Conservation (phyloP, 169 alveolate genomes). For the Plasmodium reichenowi region DNA sequence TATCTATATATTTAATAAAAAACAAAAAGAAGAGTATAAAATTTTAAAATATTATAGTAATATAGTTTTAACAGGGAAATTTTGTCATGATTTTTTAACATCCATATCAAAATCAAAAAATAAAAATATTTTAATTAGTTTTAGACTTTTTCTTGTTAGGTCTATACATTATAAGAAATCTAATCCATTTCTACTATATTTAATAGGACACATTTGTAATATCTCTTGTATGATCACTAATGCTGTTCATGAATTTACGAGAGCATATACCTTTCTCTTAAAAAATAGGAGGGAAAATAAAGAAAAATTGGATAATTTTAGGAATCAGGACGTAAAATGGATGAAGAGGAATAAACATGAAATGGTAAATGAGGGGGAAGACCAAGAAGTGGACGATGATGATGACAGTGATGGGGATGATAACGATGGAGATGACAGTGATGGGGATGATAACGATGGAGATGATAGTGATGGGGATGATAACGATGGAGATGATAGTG, state of each 20-base stretch:
- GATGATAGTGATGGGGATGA: neutral
- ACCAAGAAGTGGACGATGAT: neutral
- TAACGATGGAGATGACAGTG: constrained; percentile 1
- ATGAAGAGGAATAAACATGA: neutral
- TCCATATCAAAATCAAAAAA: constrained; percentile 55
- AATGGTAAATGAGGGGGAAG: neutral
- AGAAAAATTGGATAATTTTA: constrained; percentile 2
- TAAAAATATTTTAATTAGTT: constrained; percentile 51
- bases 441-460: neutral
- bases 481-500: neutral
- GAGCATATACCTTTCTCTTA: constrained; percentile 62
- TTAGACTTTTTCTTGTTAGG: constrained; percentile 55
- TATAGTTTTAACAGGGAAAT: constrained; percentile 47
- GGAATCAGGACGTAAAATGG: too few relatives aligned
- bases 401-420: neutral
- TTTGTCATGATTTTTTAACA: constrained; percentile 42
- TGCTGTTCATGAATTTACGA: constrained; percentile 58
- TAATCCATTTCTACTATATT: constrained; percentile 52
- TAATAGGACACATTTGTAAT: constrained; percentile 56
- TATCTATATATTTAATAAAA: constrained; percentile 37
- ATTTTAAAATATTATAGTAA: constrained; percentile 58
- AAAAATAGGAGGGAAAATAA: constrained; percentile 14
- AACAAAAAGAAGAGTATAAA: constrained; percentile 60
- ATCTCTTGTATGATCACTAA: constrained; percentile 41
- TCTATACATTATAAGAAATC: constrained; percentile 36